Conservation (phyloP, 345 rosid species). For the Carallia brachiata region DNA sequence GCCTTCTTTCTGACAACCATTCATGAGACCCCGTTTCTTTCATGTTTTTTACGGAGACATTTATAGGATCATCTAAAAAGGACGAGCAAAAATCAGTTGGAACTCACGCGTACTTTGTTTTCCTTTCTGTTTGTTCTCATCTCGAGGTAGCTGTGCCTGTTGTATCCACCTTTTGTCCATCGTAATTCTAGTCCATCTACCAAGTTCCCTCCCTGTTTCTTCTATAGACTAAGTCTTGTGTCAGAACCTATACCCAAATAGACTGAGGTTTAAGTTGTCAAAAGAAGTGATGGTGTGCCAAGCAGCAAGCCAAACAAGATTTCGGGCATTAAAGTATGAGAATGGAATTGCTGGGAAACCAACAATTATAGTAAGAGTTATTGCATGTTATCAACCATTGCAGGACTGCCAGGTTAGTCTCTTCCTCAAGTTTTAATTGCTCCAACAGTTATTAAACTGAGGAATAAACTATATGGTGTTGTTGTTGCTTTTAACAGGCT, state of each 20-base stretch:
- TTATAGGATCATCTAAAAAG: conserved; percentile 45
- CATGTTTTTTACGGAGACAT: conserved; percentile 35
- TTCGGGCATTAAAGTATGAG: conserved; percentile 84
- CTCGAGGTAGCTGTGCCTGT: conserved; percentile 12
- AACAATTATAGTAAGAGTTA: conserved; percentile 78
- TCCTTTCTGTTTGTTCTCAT: neutral
- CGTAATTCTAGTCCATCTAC: conserved; percentile 10
- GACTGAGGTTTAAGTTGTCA: conserved; percentile 27
- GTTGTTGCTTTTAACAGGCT: conserved; percentile 58
- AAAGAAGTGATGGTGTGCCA: conserved; percentile 92
- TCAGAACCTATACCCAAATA: conserved; percentile 13
- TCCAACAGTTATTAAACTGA: neutral
- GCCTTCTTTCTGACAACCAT: conserved; percentile 12
- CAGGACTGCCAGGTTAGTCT: conserved; percentile 99
- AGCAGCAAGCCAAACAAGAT: conserved; percentile 92
- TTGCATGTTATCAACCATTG: conserved; percentile 96
- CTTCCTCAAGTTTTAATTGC: neutral
- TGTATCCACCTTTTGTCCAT: conserved; percentile 1
- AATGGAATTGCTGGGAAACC: conserved; percentile 79
- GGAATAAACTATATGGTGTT: conserved; percentile 3
- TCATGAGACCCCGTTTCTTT: conserved; percentile 50
- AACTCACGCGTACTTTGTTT: conserved; percentile 12
- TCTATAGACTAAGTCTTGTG: conserved; percentile 2
- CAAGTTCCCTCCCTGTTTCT: neutral
- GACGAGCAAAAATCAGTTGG: neutral